Base-by-base conservation (phyloP, 345 rosid species). In the Eucalyptus curtisii region DNA sequence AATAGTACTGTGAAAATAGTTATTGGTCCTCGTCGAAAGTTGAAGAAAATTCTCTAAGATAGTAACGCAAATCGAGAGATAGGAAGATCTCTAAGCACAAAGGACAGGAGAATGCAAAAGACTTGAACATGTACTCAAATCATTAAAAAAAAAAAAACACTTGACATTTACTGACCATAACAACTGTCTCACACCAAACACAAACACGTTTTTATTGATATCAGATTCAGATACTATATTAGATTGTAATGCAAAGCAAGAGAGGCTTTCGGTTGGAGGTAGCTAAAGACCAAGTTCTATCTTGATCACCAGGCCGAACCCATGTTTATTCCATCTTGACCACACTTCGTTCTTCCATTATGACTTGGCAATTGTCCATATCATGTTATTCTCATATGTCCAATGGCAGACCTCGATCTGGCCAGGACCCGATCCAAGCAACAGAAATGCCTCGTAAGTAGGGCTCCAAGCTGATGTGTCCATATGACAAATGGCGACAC, bases 401-500 rank as follows among this genome's bases (percentile, higher is more conserved):
- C 98, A 96, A 88, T 95, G 99, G 53, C 99, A 95, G 4, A 95
- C 96, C 89, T 96, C 98, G 33, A 94, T 95, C 90, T 79, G 92
- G 84, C 99, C 99, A 11, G 99, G 99, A 59, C 94, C 92, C 85
- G 95, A 93, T 44, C 99, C 97, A 50, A 97, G 86, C 19, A 96
- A 95, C 85, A 90, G 7, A 89, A 97, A 97, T 2, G 99, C 96
- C 37, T 95, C 96, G 86, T 97, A 97, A 85, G 92, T 91, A 17
- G 95, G 87, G 89, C 95, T 94, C 99, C 99, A 96, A 0, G 93
- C 86, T 0, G 99, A 95, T 19, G 97, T 96, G 87, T 97, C 96
- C 90, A 95, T 8, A 49, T 97, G 99, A 91, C 99, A 96, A 14
- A 97, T 92, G 92, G 97, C 95, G 89, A 96, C 91, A 10, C 99